phyloP scores from a whole-genome alignment of 2,329 filamentous ascomycete genomes.

The Ophiosphaerella narmari region DNA sequence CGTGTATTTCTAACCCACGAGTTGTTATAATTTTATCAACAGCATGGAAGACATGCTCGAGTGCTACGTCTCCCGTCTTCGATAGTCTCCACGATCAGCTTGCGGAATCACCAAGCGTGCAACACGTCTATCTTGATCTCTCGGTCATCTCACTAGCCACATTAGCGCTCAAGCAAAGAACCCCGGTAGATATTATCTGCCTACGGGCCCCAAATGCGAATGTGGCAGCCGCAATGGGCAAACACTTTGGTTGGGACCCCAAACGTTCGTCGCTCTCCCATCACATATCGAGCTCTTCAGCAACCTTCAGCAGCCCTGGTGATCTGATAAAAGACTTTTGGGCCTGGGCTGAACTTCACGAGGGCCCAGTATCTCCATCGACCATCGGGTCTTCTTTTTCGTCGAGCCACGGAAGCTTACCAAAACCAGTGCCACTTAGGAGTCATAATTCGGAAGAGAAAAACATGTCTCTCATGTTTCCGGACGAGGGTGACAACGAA shows the following conservation, averaged over 20 bases:
- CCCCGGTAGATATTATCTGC: constrained; percentile 30
- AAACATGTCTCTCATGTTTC: constrained; percentile 27
- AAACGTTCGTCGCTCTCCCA: constrained; percentile 27
- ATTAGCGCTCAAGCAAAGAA: constrained; percentile 17
- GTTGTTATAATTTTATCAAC: constrained; percentile 30
- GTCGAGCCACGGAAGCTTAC: constrained; percentile 10
- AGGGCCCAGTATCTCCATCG: constrained; percentile 13
- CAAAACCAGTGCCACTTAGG: background rate
- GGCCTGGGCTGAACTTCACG: constrained; percentile 33
- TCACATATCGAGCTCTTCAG: constrained; percentile 19
- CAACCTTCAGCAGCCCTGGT: constrained; percentile 27
- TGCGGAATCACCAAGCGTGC: constrained; percentile 18
- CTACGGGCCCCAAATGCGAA: constrained; percentile 23
- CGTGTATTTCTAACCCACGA: constrained; percentile 20
- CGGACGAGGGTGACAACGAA: constrained; percentile 17
- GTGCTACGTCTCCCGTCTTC: constrained; percentile 22
- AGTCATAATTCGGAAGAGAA: constrained; percentile 30
- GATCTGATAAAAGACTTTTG: constrained; percentile 36
- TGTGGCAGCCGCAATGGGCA: constrained; percentile 33
- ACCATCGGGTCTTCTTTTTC: background rate
- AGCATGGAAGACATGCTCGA: constrained; percentile 22
- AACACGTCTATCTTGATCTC: constrained; percentile 31
- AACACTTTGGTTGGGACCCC: constrained; percentile 37
- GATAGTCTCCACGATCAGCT: constrained; percentile 21
- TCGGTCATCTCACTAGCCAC: constrained; percentile 27